Evolutionary conservation across 768 basidiomycete species (phyloP).

Genomic region (Amanita pallidorosea): DNA sequence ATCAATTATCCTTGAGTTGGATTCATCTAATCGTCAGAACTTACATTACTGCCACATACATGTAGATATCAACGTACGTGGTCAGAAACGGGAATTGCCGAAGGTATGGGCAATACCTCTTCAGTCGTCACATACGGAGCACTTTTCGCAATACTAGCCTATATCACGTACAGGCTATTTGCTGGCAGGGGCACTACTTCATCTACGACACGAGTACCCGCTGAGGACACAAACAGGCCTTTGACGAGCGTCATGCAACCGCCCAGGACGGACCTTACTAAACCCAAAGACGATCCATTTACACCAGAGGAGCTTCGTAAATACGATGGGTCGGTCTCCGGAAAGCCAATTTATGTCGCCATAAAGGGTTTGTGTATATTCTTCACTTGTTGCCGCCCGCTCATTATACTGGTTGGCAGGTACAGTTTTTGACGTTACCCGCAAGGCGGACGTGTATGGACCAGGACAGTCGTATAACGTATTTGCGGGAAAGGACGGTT

Average conservation of each 20-base stretch:
- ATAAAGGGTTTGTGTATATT: conserved; percentile 61
- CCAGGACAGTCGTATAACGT: conserved; percentile 66
- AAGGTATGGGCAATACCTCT: conserved; percentile 7
- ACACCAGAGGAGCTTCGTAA: conserved; percentile 54
- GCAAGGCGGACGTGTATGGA: conserved; percentile 85
- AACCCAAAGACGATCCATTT: conserved; percentile 74
- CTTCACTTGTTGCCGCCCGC: not conserved
- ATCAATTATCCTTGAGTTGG: no score
- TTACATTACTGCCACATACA: no score
- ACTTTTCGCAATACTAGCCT: conserved; percentile 16
- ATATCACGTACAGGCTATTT: conserved; percentile 14
- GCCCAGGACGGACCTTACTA: conserved; percentile 43
- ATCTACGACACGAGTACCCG: conserved; percentile 10
- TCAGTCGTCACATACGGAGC: conserved; percentile 16
- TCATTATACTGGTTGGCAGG: conserved; percentile 30
- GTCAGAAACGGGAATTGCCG: conserved; percentile 5
- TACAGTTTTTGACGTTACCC: conserved; percentile 82
- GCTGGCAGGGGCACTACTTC: not conserved
- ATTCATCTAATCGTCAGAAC: no score
- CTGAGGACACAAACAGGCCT: conserved; percentile 18
- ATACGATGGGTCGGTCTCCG: conserved; percentile 58
- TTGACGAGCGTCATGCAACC: conserved; percentile 66
- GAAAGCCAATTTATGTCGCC: conserved; percentile 77
- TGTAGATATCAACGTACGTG: no score
- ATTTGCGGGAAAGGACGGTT: conserved; percentile 93